Base-by-base conservation (phyloP, 2,329 filamentous ascomycete species). In the Pseudopyrenochaeta lycopersici region DNA sequence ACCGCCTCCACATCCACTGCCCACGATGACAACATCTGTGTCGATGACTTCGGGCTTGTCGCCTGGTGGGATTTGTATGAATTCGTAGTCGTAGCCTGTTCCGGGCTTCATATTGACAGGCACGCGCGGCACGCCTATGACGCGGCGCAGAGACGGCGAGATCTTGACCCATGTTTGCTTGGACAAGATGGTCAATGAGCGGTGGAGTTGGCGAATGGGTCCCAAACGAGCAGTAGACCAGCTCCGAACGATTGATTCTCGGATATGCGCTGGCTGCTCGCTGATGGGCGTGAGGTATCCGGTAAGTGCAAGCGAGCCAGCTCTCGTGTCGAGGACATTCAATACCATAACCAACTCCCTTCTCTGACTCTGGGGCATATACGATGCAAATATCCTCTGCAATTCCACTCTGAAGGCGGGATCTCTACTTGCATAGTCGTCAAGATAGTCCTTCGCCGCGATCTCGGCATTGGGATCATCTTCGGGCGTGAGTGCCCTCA, bases 1-100 rank as follows among this genome's bases (percentile, higher is more conserved):
- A 9, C 84, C 91, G 35, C 90, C 92, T 58, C 93, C 93, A 64
- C 91, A 96, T 23, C 93, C 93, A 32, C 90, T 95, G 2, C 93
- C 93, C 17, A 97, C 83, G 52, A 97, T 87, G 35, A 96, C 86
- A 1, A 96, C 86, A 72, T 97, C 94, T 0, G 90, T 89, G 48
- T 92, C 86, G 33, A 96, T 78, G 2, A 82, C 81, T 58, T 88
- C 85, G 0, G 85, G 79, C 4, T 80, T 70, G 7, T 78, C 69
- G 1, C 80, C 79, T 0, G 84, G 78, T 1, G 84, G 82, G 17
- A 89, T 80, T 66, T 90, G 86, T 40, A 89, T 67, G 63, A 91
- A 91, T 0, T 80, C 72, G 67, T 84, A 90, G 31, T 84, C 77
- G 54, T 82, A 85, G 3, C 79, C 79, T 32, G 81, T 76, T 2